Conservation (phyloP, 2,329 filamentous ascomycete species). For the Akanthomyces lecanii region DNA sequence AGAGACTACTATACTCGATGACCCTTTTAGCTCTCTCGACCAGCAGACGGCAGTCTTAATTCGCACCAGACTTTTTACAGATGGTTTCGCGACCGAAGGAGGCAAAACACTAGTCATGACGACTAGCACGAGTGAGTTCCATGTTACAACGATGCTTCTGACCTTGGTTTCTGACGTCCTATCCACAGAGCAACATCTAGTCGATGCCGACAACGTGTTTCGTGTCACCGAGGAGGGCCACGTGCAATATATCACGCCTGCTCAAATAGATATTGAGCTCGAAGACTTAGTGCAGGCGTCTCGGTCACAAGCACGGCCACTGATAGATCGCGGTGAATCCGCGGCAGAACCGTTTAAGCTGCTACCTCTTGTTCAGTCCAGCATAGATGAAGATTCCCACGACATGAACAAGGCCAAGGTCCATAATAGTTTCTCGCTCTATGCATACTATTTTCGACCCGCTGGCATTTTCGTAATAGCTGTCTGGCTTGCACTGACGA, state of each 20-base stretch:
- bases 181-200: not conserved
- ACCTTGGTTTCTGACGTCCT: not conserved
- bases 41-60: not conserved
- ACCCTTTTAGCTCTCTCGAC: conserved; percentile 8
- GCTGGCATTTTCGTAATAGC: not conserved
- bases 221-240: not conserved
- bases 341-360: not conserved
- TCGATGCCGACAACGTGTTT: not conserved
- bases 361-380: not conserved
- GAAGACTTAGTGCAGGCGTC: not conserved
- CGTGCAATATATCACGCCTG: not conserved
- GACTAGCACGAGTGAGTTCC: conserved; percentile 8
- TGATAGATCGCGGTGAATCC: not conserved
- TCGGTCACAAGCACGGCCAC: not conserved
- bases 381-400: not conserved
- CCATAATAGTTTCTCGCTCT: not conserved
- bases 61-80: not conserved
- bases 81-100: not conserved
- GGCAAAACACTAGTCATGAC: conserved; percentile 11
- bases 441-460: not conserved
- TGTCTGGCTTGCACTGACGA: not conserved
- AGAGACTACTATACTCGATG: conserved; percentile 4
- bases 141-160: no score
- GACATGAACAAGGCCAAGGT: not conserved
- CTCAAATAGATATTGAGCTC: not conserved